Conservation (phyloP, 306 rosid genomes). For the Fagus crenata region DNA sequence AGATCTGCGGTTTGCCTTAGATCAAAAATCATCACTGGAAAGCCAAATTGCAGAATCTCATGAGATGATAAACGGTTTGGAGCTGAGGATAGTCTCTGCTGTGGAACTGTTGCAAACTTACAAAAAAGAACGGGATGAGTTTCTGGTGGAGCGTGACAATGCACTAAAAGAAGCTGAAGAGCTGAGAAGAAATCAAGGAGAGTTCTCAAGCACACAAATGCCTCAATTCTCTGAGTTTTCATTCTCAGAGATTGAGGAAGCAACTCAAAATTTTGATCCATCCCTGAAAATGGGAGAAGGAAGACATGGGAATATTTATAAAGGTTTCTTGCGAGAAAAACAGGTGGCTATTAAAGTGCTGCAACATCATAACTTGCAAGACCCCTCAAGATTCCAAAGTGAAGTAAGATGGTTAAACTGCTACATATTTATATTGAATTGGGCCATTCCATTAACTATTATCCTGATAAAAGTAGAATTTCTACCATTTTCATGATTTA, state of each 20-base stretch:
- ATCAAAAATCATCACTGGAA: slow-evolving; percentile 36
- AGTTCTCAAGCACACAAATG: slow-evolving; percentile 28
- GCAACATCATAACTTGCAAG: slow-evolving; percentile 40
- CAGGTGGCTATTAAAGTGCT: slow-evolving; percentile 51
- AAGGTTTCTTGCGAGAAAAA: slow-evolving; percentile 42
- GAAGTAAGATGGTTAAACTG: slow-evolving; percentile 32
- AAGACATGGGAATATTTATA: slow-evolving; percentile 49
- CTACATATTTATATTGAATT: not conserved
- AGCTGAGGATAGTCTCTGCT: slow-evolving; percentile 42
- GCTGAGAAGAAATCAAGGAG: slow-evolving; percentile 41
- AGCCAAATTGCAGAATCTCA: slow-evolving; percentile 41
- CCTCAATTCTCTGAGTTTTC: slow-evolving; percentile 46
- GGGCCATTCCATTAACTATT: too few relatives aligned
- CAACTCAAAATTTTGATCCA: slow-evolving; percentile 40
- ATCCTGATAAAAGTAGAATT: too few relatives aligned
- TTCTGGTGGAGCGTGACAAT: slow-evolving; percentile 42
- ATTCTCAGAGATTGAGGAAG: slow-evolving; percentile 44
- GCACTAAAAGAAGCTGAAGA: slow-evolving; percentile 54
- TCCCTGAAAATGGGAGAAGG: slow-evolving; percentile 58
- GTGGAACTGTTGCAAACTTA: slow-evolving; percentile 44
- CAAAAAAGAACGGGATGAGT: slow-evolving; percentile 45
- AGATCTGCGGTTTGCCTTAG: slow-evolving; percentile 36
- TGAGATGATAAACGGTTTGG: slow-evolving; percentile 34
- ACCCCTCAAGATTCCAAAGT: slow-evolving; percentile 52
- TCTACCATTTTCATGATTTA: too few relatives aligned